These are phyloP conservation scores for Paecilomyces sp. DNA, from an alignment of 2,329 filamentous ascomycete species.

Conservation along the genomic window DNA sequence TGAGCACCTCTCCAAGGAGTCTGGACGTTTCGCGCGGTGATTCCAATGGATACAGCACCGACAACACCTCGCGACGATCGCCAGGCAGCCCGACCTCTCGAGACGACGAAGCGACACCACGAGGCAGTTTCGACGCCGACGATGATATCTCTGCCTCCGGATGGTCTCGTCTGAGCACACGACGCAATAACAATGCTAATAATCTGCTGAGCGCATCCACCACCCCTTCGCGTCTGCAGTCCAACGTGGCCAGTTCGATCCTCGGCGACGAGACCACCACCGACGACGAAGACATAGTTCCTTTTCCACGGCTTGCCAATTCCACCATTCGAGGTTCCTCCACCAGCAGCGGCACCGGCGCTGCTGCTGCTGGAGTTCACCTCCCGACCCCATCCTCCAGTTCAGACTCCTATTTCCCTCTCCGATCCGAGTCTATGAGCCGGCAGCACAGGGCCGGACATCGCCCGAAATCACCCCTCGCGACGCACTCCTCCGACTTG, in stretches of 20 bases:
- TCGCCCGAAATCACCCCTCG: slow-evolving; percentile 32
- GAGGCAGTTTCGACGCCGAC: slow-evolving; percentile 10
- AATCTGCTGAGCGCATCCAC: slow-evolving; percentile 10
- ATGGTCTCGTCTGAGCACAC: not conserved
- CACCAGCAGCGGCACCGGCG: slow-evolving; percentile 7
- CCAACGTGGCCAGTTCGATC: slow-evolving; percentile 40
- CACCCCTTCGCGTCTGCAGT: slow-evolving; percentile 24
- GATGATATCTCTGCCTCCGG: not conserved
- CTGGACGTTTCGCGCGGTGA: slow-evolving; percentile 12
- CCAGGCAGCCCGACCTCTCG: slow-evolving; percentile 5
- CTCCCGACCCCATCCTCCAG: slow-evolving; percentile 45
- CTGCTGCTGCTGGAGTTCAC: slow-evolving; percentile 15
- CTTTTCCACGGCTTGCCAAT: slow-evolving; percentile 49
- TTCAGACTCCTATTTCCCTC: slow-evolving; percentile 57
- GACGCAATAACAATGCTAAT: slow-evolving; percentile 1
- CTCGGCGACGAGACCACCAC: slow-evolving; percentile 65
- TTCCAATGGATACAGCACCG: slow-evolving; percentile 3
- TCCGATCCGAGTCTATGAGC: slow-evolving; percentile 29
- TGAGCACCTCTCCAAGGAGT: slow-evolving; percentile 2
- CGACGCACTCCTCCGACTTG: slow-evolving; percentile 24
- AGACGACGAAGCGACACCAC: slow-evolving; percentile 8
- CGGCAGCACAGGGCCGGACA: slow-evolving; percentile 15
- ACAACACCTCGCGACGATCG: slow-evolving; percentile 7
- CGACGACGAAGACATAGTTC: slow-evolving; percentile 72
- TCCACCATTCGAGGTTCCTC: slow-evolving; percentile 11